Evolutionary conservation across 2,329 filamentous ascomycete species (phyloP).

Genomic region (Xylariaceae sp.): DNA sequence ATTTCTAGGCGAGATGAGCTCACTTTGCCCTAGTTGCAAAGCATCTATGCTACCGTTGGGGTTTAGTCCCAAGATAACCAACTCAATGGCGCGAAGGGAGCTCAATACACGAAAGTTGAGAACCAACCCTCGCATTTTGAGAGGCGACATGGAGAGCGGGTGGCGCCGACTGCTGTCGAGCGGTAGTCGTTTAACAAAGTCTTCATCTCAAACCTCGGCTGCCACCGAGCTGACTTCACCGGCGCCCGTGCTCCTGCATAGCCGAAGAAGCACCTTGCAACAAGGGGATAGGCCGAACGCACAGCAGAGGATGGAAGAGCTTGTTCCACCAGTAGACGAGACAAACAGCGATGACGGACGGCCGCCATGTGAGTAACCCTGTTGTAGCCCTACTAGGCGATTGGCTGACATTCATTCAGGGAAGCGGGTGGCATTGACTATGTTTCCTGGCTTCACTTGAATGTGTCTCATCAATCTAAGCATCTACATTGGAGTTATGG

Average conservation of each 20-base stretch:
- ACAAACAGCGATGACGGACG: slow-evolving; percentile 32
- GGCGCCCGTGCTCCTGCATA: slow-evolving; percentile 23
- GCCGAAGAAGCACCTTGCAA: slow-evolving; percentile 13
- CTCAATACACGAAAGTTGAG: slow-evolving; percentile 63
- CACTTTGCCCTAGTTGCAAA: slow-evolving; percentile 89
- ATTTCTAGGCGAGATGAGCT: slow-evolving; percentile 75
- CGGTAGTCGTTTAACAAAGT: slow-evolving; percentile 21
- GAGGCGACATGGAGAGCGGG: slow-evolving; percentile 24
- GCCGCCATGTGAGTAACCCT: slow-evolving; percentile 26
- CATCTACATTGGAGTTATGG: not conserved
- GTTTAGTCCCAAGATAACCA: slow-evolving; percentile 70
- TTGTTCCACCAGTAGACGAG: slow-evolving; percentile 30
- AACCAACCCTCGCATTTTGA: slow-evolving; percentile 47
- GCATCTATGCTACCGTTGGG: slow-evolving; percentile 71
- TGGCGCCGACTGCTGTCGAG: slow-evolving; percentile 24
- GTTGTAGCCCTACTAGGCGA: not conserved
- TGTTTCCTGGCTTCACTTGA: slow-evolving; percentile 39
- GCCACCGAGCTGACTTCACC: slow-evolving; percentile 17
- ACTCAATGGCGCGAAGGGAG: slow-evolving; percentile 82
- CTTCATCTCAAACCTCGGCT: slow-evolving; percentile 11
- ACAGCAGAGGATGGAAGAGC: slow-evolving; percentile 28
- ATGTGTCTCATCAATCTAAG: not conserved
- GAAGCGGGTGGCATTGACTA: slow-evolving; percentile 42
- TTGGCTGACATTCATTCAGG: slow-evolving; percentile 32
- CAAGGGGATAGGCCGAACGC: slow-evolving; percentile 12